Conservation (phyloP, 2,329 filamentous ascomycete species). For the Rutstroemia sp. region DNA sequence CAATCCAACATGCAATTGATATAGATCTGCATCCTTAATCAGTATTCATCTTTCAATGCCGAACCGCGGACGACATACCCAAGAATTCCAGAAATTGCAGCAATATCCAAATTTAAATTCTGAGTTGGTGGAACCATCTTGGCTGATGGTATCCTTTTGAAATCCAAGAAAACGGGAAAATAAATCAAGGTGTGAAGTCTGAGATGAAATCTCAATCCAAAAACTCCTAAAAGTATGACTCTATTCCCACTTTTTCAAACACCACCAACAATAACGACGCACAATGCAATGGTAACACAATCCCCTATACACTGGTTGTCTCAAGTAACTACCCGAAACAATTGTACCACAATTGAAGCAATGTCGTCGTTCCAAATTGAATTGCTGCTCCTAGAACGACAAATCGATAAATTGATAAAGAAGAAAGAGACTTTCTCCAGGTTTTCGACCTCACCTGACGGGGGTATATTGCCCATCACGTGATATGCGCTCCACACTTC, state of each 20-base stretch:
- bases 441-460: background rate
- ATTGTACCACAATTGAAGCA: no score
- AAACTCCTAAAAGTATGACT: background rate
- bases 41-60: background rate
- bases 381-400: no score
- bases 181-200: background rate
- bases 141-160: background rate
- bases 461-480: background rate
- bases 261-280: no score
- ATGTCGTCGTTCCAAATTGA: no score
- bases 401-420: background rate
- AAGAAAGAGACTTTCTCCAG: background rate
- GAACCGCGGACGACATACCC: constrained; percentile 43
- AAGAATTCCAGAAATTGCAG: constrained; percentile 87
- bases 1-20: constrained; percentile 91
- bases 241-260: background rate
- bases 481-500: background rate
- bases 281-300: no score
- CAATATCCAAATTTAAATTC: constrained; percentile 67
- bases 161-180: background rate
- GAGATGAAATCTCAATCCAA: background rate
- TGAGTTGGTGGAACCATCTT: constrained; percentile 41
- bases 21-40: constrained; percentile 57
- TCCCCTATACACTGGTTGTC: no score
- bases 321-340: no score